phyloP scores from a whole-genome alignment of 2,329 filamentous ascomycete genomes.

The Aspergillus texensis region DNA sequence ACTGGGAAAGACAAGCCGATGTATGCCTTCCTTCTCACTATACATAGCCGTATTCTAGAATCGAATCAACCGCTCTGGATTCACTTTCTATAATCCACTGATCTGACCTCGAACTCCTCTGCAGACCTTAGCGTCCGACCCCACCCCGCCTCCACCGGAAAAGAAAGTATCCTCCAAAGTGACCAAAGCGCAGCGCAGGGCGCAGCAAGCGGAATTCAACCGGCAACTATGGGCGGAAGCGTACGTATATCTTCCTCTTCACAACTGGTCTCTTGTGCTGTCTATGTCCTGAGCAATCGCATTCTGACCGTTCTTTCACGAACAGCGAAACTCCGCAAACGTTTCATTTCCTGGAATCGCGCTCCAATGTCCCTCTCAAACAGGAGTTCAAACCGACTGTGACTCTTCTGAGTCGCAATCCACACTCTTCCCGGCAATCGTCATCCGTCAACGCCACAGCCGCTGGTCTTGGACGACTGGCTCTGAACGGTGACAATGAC shows the following conservation, averaged over 20 bases:
- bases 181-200: slow-evolving; percentile 75
- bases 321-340: slow-evolving; percentile 72
- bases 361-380: slow-evolving; percentile 64
- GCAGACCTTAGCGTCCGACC: slow-evolving; percentile 44
- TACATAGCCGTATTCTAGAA: neutral
- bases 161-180: slow-evolving; percentile 57
- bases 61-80: neutral
- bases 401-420: slow-evolving; percentile 76
- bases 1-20: slow-evolving; percentile 83
- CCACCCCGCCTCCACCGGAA: slow-evolving; percentile 43
- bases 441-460: slow-evolving; percentile 44
- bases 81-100: neutral
- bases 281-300: neutral
- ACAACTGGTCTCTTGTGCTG: neutral
- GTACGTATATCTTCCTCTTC: slow-evolving; percentile 49
- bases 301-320: slow-evolving; percentile 11
- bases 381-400: slow-evolving; percentile 78
- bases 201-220: slow-evolving; percentile 80
- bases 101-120: slow-evolving; percentile 2
- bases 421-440: slow-evolving; percentile 65
- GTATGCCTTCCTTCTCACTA: slow-evolving; percentile 42
- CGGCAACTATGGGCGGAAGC: slow-evolving; percentile 87
- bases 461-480: slow-evolving; percentile 49
- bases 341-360: slow-evolving; percentile 73
- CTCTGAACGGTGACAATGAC: slow-evolving; percentile 50